Evolutionary conservation across 2,329 filamentous ascomycete species (phyloP).

Genomic region (Aspergillus sojae): DNA sequence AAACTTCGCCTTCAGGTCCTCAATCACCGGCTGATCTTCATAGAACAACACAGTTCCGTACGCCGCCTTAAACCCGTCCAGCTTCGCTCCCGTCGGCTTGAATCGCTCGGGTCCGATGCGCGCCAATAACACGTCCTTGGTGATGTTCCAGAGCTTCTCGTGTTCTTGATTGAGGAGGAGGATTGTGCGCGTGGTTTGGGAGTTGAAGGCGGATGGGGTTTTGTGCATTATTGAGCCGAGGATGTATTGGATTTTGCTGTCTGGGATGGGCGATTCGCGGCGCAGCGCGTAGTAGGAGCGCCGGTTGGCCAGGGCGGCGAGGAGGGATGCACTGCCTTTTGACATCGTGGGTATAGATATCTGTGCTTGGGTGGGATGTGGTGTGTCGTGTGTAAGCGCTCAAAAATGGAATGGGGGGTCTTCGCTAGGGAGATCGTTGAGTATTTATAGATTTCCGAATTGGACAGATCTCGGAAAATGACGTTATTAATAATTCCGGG

Average conservation of each 20-base stretch:
- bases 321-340: conserved; percentile 6
- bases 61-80: conserved; percentile 64
- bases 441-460: not conserved
- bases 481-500: too few species aligned
- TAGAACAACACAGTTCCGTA: conserved; percentile 85
- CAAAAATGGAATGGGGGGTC: too few species aligned
- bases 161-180: conserved; percentile 78
- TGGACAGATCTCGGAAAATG: not conserved
- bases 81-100: conserved; percentile 31
- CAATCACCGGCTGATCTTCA: conserved; percentile 67
- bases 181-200: conserved; percentile 73
- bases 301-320: conserved; percentile 23
- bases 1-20: conserved; percentile 51
- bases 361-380: too few species aligned
- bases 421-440: too few species aligned
- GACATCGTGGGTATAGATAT: not conserved
- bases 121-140: conserved; percentile 55
- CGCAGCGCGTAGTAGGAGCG: conserved; percentile 34
- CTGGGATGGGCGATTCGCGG: conserved; percentile 30
- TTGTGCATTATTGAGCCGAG: conserved; percentile 56
- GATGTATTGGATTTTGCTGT: conserved; percentile 33
- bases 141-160: conserved; percentile 79
- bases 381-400: too few species aligned
- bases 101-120: conserved; percentile 62
- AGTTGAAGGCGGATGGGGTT: conserved; percentile 79